phyloP scores from a whole-genome alignment of 345 rosid genomes.

The Syzygium oleosum region DNA sequence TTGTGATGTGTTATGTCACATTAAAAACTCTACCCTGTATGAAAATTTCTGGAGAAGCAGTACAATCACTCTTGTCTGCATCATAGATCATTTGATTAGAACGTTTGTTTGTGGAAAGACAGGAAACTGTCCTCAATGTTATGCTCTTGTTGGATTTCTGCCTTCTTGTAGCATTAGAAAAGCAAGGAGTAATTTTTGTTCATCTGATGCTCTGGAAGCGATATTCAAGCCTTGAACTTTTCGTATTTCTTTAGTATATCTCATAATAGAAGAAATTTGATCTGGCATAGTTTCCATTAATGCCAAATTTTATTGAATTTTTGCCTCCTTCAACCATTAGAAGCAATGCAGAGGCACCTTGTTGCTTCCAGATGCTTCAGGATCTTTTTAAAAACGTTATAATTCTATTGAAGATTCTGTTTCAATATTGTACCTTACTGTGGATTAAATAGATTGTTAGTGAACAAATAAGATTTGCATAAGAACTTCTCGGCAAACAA shows the following conservation, averaged over 20 bases:
- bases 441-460: background rate
- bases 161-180: background rate
- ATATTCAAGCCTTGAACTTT: background rate
- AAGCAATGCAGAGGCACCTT: background rate
- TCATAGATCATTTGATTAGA: background rate
- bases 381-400: background rate
- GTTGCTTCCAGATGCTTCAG: background rate
- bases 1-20: background rate
- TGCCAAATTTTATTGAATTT: background rate
- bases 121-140: background rate
- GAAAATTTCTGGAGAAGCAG: background rate
- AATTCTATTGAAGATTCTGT: background rate
- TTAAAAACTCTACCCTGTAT: background rate
- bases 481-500: background rate
- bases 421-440: background rate
- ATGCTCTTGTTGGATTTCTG: background rate
- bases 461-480: background rate
- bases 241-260: background rate
- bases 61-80: background rate
- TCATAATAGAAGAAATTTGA: background rate
- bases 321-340: background rate
- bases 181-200: background rate
- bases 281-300: background rate
- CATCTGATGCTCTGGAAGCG: background rate
- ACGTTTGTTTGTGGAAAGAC: background rate